phyloP scores from a whole-genome alignment of 2,329 filamentous ascomycete genomes.

The Lachnellula hyalina region DNA sequence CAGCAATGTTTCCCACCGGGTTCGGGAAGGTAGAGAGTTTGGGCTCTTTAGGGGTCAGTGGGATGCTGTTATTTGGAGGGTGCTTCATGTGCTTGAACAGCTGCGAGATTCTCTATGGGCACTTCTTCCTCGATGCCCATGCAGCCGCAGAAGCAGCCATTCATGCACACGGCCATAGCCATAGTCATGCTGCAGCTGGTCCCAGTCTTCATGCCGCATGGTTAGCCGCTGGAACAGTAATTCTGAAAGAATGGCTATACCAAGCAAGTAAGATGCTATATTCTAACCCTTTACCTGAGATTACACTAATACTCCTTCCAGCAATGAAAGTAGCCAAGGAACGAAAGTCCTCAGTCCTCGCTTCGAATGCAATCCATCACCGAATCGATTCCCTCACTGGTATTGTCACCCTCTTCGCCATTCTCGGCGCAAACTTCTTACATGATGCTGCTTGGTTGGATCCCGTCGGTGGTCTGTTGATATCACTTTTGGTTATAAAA shows the following conservation, averaged over 20 bases:
- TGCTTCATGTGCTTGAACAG: constrained; percentile 87
- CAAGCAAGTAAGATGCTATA: constrained; percentile 71
- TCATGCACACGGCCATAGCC: constrained; percentile 56
- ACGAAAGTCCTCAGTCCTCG: constrained; percentile 90
- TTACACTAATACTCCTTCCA: constrained; percentile 35
- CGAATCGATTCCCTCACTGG: constrained; percentile 93
- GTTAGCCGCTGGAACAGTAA: constrained; percentile 84
- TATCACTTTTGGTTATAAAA: constrained; percentile 88
- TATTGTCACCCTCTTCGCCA: constrained; percentile 84
- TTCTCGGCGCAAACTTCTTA: constrained; percentile 83
- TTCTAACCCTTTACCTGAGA: background rate
- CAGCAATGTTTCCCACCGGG: constrained; percentile 76
- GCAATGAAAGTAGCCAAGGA: constrained; percentile 93
- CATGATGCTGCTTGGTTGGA: constrained; percentile 87
- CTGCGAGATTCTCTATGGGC: constrained; percentile 61
- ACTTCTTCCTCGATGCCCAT: constrained; percentile 62
- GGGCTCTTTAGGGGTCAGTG: constrained; percentile 87
- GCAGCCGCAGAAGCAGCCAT: constrained; percentile 48
- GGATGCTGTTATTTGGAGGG: constrained; percentile 82
- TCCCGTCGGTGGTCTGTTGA: constrained; percentile 85
- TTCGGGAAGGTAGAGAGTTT: constrained; percentile 98
- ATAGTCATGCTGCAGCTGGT: constrained; percentile 56
- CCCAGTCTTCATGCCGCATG: constrained; percentile 93
- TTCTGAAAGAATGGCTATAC: constrained; percentile 96
- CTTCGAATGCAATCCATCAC: constrained; percentile 94